Conservation (phyloP, 2,329 filamentous ascomycete genomes). For the Aureobasidium subglaciale region DNA sequence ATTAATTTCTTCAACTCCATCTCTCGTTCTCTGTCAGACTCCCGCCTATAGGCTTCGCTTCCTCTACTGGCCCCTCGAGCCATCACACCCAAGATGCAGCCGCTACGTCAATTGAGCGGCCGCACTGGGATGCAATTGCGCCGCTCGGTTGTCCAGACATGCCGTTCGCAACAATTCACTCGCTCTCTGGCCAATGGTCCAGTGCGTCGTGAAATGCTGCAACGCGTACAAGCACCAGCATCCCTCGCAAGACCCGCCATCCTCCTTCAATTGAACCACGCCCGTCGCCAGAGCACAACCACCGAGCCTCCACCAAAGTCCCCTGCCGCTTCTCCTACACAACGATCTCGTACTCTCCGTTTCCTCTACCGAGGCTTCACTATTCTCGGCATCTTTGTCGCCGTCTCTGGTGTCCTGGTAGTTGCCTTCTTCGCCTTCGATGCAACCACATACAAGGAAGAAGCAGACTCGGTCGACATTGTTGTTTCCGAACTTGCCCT, state of each 20-base stretch:
- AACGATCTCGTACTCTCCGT: slow-evolving; percentile 27
- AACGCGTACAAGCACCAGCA: background rate
- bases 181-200: slow-evolving; percentile 7
- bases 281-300: slow-evolving; percentile 7
- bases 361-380: slow-evolving; percentile 65
- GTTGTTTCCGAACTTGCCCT: slow-evolving; percentile 79
- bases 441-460: slow-evolving; percentile 78
- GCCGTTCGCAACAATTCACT: slow-evolving; percentile 2
- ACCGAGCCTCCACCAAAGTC: slow-evolving; percentile 8
- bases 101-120: slow-evolving; percentile 12
- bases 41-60: background rate
- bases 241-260: background rate
- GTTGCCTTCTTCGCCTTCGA: slow-evolving; percentile 90
- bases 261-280: slow-evolving; percentile 5
- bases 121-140: slow-evolving; percentile 9
- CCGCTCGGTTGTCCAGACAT: slow-evolving; percentile 1
- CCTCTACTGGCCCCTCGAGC: background rate
- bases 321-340: background rate
- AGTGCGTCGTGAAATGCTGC: slow-evolving; percentile 3
- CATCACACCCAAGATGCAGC: slow-evolving; percentile 11
- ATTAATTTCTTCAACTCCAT: background rate
- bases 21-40: background rate
- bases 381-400: slow-evolving; percentile 66
- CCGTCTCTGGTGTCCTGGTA: slow-evolving; percentile 61
- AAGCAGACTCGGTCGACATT: slow-evolving; percentile 61